These are phyloP conservation scores for Exidia glandulosa DNA, from an alignment of 768 basidiomycete species.

Conservation along the genomic window DNA sequence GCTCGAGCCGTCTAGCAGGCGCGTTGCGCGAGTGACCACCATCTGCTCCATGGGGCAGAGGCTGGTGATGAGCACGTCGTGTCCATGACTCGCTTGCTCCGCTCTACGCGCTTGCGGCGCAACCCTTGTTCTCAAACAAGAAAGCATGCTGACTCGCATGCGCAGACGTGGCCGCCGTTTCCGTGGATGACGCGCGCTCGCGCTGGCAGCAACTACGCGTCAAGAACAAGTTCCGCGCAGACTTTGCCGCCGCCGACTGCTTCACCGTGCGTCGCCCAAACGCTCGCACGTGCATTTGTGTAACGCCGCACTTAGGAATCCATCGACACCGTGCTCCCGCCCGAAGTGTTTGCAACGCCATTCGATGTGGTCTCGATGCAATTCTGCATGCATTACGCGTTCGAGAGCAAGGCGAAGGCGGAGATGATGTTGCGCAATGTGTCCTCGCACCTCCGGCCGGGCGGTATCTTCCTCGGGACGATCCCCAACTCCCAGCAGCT, in stretches of 20 bases:
- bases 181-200: slow-evolving; percentile 74
- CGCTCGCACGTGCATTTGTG: background rate
- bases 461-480: slow-evolving; percentile 94
- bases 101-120: too few relatives aligned
- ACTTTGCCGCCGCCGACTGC: slow-evolving; percentile 82
- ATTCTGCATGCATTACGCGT: slow-evolving; percentile 99
- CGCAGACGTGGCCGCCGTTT: slow-evolving; percentile 80
- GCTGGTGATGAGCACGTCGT: too few relatives aligned
- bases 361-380: slow-evolving; percentile 98
- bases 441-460: slow-evolving; percentile 60
- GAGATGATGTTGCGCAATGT: slow-evolving; percentile 92
- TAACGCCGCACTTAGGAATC: slow-evolving; percentile 24
- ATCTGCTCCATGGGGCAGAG: too few relatives aligned
- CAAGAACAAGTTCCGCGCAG: slow-evolving; percentile 49
- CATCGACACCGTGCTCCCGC: slow-evolving; percentile 57
- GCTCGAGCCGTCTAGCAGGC: too few relatives aligned
- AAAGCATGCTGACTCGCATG: background rate
- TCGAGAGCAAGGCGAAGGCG: slow-evolving; percentile 79
- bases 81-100: background rate
- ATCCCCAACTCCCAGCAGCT: slow-evolving; percentile 82
- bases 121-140: too few relatives aligned
- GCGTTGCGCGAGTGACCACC: background rate
- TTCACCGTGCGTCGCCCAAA: slow-evolving; percentile 37
- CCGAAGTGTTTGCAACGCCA: slow-evolving; percentile 45
- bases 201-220: slow-evolving; percentile 44